Evolutionary conservation across 2,329 filamentous ascomycete species (phyloP), one percentile per base, ranked within the genome.

Genomic region (Triangularia verruculosa): DNA sequence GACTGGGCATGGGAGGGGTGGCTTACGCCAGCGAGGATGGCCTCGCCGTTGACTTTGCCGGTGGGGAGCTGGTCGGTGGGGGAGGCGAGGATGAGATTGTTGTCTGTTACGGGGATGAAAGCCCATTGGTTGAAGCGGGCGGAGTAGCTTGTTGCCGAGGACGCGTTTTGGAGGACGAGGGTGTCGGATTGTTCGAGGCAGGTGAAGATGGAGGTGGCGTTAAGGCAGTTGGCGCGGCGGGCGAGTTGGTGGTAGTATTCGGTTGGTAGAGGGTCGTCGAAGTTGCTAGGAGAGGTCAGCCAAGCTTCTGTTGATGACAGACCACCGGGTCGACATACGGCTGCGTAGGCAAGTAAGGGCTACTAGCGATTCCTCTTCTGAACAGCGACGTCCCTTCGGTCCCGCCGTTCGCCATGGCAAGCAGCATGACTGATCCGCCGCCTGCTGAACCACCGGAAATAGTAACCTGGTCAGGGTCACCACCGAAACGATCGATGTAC

Each of bases 221-320:
- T 5, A 73, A 47, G 39, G 39, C 39, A 47, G 39, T 47, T 47
- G 39, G 39, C n/a, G n/a, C 39, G 39, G 8, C 39, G 39, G 39
- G 39, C 69, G 39, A 66, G 63, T 1, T 61, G 52, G 54, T 72
- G 71, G 51, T 76, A 65, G 58, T 73, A 0, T 74, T 75, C 68
- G 84, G 84, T 65, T 84, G 81, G 52, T 80, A 80, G 0, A 84
- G 82, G 13, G 83, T 75, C 67, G 82, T 86, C 1, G 83, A 83
- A 56, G 74, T 76, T 1, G 72, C 70, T 1, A 72, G 61, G 25
- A 77, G 2, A 64, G 20, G 6, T 25, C 17, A 39, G 32, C 6
- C 2, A 1, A 2, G 6, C 15, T n/a, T 39, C 13, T n/a, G 22
- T 4, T 17, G 11, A 39, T 4, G 28, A 17, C 20, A 39, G 27